Conservation (phyloP, 2,329 filamentous ascomycete genomes). For the Colletotrichum sublineola region DNA sequence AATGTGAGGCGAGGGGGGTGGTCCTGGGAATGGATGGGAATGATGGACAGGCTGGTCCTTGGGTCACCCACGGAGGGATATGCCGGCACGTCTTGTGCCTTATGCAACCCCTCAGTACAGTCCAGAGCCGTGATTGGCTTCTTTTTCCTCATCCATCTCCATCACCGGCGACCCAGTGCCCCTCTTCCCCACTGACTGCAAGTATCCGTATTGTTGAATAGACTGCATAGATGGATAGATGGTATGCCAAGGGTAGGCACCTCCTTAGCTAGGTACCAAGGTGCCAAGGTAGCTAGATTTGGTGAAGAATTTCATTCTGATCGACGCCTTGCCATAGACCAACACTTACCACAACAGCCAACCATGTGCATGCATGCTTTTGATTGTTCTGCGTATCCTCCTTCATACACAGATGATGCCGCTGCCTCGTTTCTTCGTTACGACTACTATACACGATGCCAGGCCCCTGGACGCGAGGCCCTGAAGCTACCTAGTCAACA, state of each 20-base stretch:
- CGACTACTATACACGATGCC: background rate
- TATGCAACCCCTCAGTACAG: slow-evolving; percentile 17
- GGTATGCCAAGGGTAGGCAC: background rate
- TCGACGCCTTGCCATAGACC: slow-evolving; percentile 3
- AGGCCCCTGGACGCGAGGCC: background rate
- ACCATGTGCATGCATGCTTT: background rate
- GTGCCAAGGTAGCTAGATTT: background rate
- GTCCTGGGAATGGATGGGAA: background rate
- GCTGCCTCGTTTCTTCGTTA: background rate
- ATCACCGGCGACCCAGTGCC: background rate
- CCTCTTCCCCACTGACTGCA: slow-evolving; percentile 6
- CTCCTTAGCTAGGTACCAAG: background rate
- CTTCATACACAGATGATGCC: background rate
- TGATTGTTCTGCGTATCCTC: background rate
- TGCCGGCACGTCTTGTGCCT: slow-evolving; percentile 1
- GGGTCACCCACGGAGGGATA: background rate
- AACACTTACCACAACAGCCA: background rate
- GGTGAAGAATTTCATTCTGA: slow-evolving; percentile 18
- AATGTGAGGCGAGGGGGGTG: too few species aligned
- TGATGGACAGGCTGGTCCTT: background rate
- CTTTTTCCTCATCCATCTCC: background rate
- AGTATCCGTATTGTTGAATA: background rate
- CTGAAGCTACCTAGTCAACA: background rate
- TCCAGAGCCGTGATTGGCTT: background rate
- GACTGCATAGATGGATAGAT: background rate